Base-by-base conservation (phyloP, 495 filamentous ascomycete genomes). In the Staphylotrichum tortipilum region DNA sequence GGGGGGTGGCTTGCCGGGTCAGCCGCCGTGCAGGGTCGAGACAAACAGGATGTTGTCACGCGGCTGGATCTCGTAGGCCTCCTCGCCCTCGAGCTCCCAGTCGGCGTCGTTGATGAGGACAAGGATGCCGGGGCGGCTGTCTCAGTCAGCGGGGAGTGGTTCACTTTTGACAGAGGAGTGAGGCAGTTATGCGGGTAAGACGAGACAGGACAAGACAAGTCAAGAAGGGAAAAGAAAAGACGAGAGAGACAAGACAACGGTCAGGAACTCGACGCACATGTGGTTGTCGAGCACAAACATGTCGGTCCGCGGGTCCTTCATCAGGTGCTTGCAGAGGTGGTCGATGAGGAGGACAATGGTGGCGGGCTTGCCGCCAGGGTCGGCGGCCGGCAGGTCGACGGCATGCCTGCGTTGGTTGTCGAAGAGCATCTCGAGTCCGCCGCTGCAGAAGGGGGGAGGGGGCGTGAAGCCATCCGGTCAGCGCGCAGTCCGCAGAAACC, bases 71-170 rank as follows among this genome's bases (percentile, higher is more conserved):
- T 88, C 82, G 64, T 95, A 97, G 48, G 75, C 76, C 55, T 89
- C 89, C 67, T 96, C 90, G 7, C 90, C 92, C 68, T 97, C 94
- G 12, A 99, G 79, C 68, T 96, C 90, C 92, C 92, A 99, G 63
- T 99, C 92, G 35, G 86, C 84, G 57, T 99, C 91, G 64, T 99
- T 99, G 66, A 99, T 90, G 49, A 99, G 72, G 14, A 96, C 94
- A 40, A 99, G 79, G 58, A 97, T 94, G n/a, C 92, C 92, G 6
- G 92, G 91, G 41, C 94, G 88, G 28, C 92, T 97, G 56, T 12
- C 18, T 9, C 29, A 12, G 40, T 33, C 48, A 17, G 36, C n/a
- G n/a, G n/a, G n/a, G n/a, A n/a, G n/a, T n/a, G n/a, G n/a, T n/a
- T n/a, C n/a, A n/a, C n/a, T n/a, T n/a, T n/a, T n/a, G n/a, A n/a